phyloP scores from a whole-genome alignment of 2,329 filamentous ascomycete species.

The Botryotinia globosa region DNA sequence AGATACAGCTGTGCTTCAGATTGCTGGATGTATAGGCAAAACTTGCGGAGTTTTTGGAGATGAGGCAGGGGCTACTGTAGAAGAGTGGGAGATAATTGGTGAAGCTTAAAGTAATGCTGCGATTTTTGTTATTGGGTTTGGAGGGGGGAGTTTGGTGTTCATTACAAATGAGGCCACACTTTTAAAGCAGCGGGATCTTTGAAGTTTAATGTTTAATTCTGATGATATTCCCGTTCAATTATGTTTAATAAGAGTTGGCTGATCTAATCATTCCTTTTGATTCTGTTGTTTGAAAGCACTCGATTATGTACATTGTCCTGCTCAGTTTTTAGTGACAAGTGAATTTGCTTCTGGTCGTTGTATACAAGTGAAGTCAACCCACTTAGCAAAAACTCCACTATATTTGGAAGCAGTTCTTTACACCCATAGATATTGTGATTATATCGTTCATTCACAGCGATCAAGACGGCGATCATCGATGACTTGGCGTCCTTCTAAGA shows the following conservation, averaged over 20 bases:
- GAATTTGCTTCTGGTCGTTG: neutral
- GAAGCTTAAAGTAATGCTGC: neutral
- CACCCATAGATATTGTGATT: neutral
- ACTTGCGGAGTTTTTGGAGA: conserved; percentile 29
- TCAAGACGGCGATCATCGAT: neutral
- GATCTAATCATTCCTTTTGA: neutral
- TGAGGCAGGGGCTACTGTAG: conserved; percentile 46
- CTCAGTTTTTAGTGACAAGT: neutral
- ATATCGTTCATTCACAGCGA: neutral
- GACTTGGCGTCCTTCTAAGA: neutral
- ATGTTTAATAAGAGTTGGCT: neutral
- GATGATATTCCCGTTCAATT: neutral
- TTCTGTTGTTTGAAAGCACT: neutral
- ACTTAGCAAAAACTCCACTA: neutral
- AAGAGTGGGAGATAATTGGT: conserved; percentile 46
- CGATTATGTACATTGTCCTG: neutral
- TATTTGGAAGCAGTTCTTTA: neutral
- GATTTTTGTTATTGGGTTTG: neutral
- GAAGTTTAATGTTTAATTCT: neutral
- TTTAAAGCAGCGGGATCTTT: neutral
- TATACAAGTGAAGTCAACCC: neutral
- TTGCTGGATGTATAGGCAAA: conserved; percentile 43
- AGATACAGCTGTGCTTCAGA: conserved; percentile 39
- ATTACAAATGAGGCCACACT: neutral
- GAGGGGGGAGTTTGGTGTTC: neutral